Evolutionary conservation across 2,329 filamentous ascomycete genomes (phyloP), one percentile per base, ranked within the genome.

Genomic region (Neonectria sp.): DNA sequence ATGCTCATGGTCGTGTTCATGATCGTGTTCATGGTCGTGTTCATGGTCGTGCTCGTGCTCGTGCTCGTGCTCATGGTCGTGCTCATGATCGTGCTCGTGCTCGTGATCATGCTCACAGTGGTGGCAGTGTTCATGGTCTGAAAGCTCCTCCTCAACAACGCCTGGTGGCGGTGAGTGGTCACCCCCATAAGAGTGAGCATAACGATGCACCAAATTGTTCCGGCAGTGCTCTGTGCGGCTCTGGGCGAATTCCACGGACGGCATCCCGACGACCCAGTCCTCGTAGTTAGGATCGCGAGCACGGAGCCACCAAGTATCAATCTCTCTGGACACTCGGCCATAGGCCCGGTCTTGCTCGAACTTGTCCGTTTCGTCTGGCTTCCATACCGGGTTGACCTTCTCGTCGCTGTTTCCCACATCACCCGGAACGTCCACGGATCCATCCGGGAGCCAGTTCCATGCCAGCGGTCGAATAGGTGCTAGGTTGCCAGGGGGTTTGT

Each of bases 271-370:
- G 33, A 86, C 84, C 86, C 88, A 90, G 25, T 86, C 85, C 46
- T 88, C 87, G 66, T 87, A 87, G 72, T 91, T 91, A 2, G 86
- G 86, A 67, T 91, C 88, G 46, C 89, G 84, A 48, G 87, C 87
- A 55, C 84, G 85, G 51, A 88, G 83, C 89, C 90, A 92, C 90
- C 90, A 92, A 3, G 84, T 85, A 75, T 92, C 90, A 57, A 91
- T 86, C 76, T 92, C 90, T 68, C 88, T 83, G 1, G 90, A 92
- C 0, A 91, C 89, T 43, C 88, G 85, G 2, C 88, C 88, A 70
- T 91, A 91, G 11, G 82, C 80, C 33, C 82, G 83, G 74, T 91
- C 89, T 73, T 90, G 87, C 73, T 89, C 85, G 65, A 86, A 89
- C 73, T 89, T 90, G 71, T 89, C 85, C 24, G 81, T 78, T 71